phyloP scores from a whole-genome alignment of 495 filamentous ascomycete genomes.

The Mytilinidion resinicola region DNA sequence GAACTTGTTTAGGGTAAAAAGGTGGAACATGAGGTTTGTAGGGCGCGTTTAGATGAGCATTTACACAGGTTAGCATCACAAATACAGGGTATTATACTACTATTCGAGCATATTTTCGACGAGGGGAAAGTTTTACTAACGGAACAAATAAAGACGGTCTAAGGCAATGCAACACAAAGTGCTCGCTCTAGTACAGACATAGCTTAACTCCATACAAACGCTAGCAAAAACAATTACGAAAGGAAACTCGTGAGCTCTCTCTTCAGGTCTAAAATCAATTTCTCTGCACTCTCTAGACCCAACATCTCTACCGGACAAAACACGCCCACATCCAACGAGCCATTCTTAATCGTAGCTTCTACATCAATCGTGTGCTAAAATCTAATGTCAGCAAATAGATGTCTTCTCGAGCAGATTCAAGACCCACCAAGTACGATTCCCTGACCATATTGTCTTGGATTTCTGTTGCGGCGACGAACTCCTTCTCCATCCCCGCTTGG shows the following conservation, averaged over 20 bases:
- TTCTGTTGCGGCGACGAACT: constrained; percentile 20
- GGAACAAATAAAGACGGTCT: neutral
- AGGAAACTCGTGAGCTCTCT: constrained; percentile 8
- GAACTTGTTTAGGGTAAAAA: too few relatives aligned
- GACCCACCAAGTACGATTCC: constrained; percentile 35
- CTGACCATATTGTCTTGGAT: constrained; percentile 24
- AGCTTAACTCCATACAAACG: neutral
- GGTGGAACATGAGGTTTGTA: too few relatives aligned
- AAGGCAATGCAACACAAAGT: neutral
- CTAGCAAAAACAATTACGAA: neutral
- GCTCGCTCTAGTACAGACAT: too few relatives aligned
- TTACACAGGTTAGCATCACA: too few relatives aligned
- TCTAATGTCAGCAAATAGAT: constrained; percentile 5
- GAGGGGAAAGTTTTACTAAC: too few relatives aligned
- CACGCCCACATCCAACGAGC: constrained; percentile 48
- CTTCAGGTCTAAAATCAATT: constrained; percentile 26
- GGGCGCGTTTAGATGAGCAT: too few relatives aligned
- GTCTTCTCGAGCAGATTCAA: neutral
- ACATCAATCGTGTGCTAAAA: constrained; percentile 49
- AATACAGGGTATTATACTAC: too few relatives aligned
- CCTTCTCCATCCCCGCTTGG: neutral
- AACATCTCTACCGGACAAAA: constrained; percentile 43
- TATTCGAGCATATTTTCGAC: too few relatives aligned
- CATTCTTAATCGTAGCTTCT: constrained; percentile 44
- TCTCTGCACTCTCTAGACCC: constrained; percentile 28